Evolutionary conservation across 1,139 yeast genomes (phyloP), one percentile per base, ranked within the genome.

Genomic region (Candida pseudocylindracea): DNA sequence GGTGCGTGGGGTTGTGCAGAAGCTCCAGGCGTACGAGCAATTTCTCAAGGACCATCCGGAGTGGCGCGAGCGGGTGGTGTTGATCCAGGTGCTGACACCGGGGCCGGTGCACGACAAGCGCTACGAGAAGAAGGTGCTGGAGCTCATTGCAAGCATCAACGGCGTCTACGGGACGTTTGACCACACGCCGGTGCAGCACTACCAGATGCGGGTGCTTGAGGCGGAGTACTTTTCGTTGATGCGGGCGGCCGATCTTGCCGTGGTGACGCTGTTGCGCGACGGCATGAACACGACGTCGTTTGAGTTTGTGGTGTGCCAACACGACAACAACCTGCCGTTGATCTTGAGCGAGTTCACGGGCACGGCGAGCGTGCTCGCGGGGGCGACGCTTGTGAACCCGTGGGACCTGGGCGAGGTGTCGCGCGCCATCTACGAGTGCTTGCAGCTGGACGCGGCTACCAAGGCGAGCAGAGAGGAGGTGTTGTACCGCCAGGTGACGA

Each of bases 361-460:
- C 33, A 74, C 93, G 2, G 78, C 93, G 0, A 67, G 85, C 3
- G 74, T 79, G 2, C 55, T 88, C 36, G 63, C 63, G 32, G 92
- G 80, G 39, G 81, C 94, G 1, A 63, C 79, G 32, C 68, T 78
- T 41, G 92, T 88, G 29, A 91, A 88, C 44, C 99, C 99, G 10
- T 88, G 95, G 93, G 96, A 88, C 53, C 63, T 91, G 0, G 88
- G 80, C 26, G 93, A 93, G 4, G 88, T 85, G 29, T 91, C 98
- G 1, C 76, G 72, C 43, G 67, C 91, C 7, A 75, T 91, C 34
- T 62, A 83, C 47, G 70, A 67, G 36, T 67, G 85, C 33, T 59
- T 88, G 30, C 41, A 49, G 25, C 59, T 75, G 66, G 43, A 67
- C 8, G 41, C 41, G 2, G 48, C 51, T 20, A 64, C 57, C 7